Evolutionary conservation across 208 protist genomes (phyloP), one percentile per base, ranked within the genome.

Genomic region (Leishmania tropica): DNA sequence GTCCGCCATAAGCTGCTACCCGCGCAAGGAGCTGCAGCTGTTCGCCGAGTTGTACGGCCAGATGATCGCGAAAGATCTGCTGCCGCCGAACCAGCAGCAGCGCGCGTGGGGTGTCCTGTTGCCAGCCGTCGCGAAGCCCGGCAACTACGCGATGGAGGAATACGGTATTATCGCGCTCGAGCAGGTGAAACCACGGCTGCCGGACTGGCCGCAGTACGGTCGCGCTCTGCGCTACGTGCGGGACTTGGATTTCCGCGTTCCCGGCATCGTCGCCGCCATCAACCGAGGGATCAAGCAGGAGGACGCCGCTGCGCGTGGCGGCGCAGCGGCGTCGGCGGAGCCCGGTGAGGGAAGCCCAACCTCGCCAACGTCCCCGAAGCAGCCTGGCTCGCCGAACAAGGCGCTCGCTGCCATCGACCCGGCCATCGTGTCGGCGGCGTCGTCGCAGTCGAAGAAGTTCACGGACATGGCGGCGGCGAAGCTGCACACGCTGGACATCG

Each of bases 131-230:
- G 91, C 90, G 60, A 98, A 98, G 83, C 95, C 94, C 0, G 87
- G 83, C 17, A 95, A 98, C 76, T 89, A 87, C 47, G 96, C 97
- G 24, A 92, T 99, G 88, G 98, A 98, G 86, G 96, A 99, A 81
- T 99, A 99, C 87, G 99, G 98, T 76, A 86, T 99, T 37, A 93
- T 95, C 58, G 98, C 99, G 6, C 85, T 99, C 4, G 90, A 99
- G 78, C 92, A 98, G 79, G 99, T 99, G 79, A 98, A 98, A 82
- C 79, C 87, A 47, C 89, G 96, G 65, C 81, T 99, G 37, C 87
- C 88, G n/a, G 98, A 99, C 81, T 99, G 98, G 98, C 99, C 98
- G 51, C 95, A 99, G 78, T 98, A 97, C 84, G 89, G 96, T 60
- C 87, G 93, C 28, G 84, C 90, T 51, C 85, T 99, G 79, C 91